Base-by-base conservation (phyloP, 371 early-diverging fungal genomes). In the Thermomucor indicae-seudaticae region DNA sequence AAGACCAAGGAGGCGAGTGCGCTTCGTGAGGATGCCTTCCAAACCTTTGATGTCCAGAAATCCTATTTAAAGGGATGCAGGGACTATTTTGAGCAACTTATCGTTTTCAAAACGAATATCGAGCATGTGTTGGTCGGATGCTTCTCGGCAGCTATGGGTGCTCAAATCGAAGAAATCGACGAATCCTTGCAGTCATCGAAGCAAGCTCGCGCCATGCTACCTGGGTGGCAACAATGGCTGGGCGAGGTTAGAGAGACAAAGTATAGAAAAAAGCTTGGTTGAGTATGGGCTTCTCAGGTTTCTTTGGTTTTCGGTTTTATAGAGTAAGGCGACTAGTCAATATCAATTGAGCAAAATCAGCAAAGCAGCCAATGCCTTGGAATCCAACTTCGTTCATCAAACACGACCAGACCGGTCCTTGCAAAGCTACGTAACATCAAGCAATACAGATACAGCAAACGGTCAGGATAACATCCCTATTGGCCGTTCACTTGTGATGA, bases 1-100 rank as follows among this genome's bases (percentile, higher is more conserved):
- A 77, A 82, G 31, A 67, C 81, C 42, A 88, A 86, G 47, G 89
- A 89, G 53, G 61, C 85, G 10, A 79, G 78, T 47, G 82, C 84
- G 3, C 49, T 85, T 23, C 64, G 80, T 17, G 89, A 89, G 62
- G 86, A 89, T 49, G 84, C 86, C 0, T 86, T 83, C 47, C 79
- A 81, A 42, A 66, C 86, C 35, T 84, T 69, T 50, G 88, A 88
- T 43, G 59, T 74, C 11, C 75, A 81, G 44, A 86, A 85, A 53
- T 55, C 65, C n/a, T 82, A 79, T 51, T 74, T 81, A 24, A 71
- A 65, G 30, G 64, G 65, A 0, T 69, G 65, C 37, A 47, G 56
- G 0, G 63, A 64, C 7, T 62, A 67, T 59, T 65, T 60, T 37
- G 20, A 60, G 6, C 61, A 59, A 17, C 24, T 74, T 39, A 55